Conservation (phyloP, 1,139 yeast genomes). For the Pichia sp. region DNA sequence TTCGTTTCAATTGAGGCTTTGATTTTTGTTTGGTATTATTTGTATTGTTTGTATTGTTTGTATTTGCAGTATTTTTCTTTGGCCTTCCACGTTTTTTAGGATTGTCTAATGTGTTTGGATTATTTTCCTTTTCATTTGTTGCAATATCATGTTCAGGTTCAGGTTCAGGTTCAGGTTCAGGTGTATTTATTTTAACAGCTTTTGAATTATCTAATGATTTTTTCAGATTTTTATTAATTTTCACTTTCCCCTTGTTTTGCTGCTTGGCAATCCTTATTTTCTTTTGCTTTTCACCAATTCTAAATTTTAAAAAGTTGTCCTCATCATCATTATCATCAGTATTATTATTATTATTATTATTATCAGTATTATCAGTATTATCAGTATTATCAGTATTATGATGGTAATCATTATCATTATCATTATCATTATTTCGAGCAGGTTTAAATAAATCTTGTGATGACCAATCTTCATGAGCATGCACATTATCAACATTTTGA, state of each 20-base stretch:
- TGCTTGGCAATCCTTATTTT: not conserved
- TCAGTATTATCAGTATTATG: not conserved
- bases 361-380: not conserved
- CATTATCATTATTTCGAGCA: not conserved
- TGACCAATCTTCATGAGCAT: not conserved
- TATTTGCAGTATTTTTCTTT: not conserved
- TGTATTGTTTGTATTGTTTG: no score
- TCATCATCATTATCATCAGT: conserved; percentile 5
- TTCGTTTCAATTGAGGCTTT: not conserved
- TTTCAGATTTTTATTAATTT: not conserved
- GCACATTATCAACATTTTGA: not conserved
- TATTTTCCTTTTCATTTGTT: not conserved
- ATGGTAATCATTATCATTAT: not conserved
- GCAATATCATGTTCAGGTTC: no score
- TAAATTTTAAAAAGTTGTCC: conserved; percentile 1
- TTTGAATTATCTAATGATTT: not conserved
- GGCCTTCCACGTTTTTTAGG: conserved; percentile 3
- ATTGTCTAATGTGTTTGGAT: not conserved
- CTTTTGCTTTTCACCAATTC: not conserved
- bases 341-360: no score
- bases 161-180: not conserved
- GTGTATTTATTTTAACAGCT: not conserved
- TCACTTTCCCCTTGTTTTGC: conserved; percentile 1
- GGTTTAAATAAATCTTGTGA: conserved; percentile 5
- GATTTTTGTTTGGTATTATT: not conserved